Base-by-base conservation (phyloP, 1,284 basidiomycete species). In the Marasmius oreades region DNA sequence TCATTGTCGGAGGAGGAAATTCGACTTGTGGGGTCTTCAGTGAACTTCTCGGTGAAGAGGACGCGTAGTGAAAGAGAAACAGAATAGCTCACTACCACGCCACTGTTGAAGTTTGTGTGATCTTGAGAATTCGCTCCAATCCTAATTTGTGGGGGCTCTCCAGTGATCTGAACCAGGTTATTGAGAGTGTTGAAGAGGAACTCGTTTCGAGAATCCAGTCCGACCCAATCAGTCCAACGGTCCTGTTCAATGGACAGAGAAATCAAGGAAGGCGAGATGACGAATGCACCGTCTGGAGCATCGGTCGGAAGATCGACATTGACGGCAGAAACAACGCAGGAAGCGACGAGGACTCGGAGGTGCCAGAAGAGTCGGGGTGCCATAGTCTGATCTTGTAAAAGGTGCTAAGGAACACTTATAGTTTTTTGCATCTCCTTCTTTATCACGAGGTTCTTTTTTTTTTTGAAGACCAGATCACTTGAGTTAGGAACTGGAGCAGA, bases 211-310 rank as follows among this genome's bases (percentile, higher is more conserved):
- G 73, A 66, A 10, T 72, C 68, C 1, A 71, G 74, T 12, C 86
- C 85, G 14, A 69, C 69, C 85, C 85, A 88, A 58, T 85, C 83
- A 12, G 75, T 72, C 84, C 84, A 88, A 14, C 80, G 71, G 62
- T 88, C 85, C 64, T 86, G 81, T 65, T 87, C 86, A 53, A 88
- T 79, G n/a, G 84, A 88, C 60, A 87, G 77, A 0, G 82, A 84
- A 28, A 88, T 63, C 14, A 85, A 70, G 2, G 80, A 77, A 12
- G 70, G 71, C 1, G 74, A 73, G 10, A 84, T 56, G 1, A 56
- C 28, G 28, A 52, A 24, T 14, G 58, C 51, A 28, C 44, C 50
- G 18, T 39, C 34, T 23, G 55, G 55, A 16, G 55, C 42, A 28
- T 24, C 42, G 24, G 45, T 26, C 43, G 55, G 46, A 4, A 55